Base-by-base conservation (phyloP, 257 asterid species). In the Nicotiana benthamiana region DNA sequence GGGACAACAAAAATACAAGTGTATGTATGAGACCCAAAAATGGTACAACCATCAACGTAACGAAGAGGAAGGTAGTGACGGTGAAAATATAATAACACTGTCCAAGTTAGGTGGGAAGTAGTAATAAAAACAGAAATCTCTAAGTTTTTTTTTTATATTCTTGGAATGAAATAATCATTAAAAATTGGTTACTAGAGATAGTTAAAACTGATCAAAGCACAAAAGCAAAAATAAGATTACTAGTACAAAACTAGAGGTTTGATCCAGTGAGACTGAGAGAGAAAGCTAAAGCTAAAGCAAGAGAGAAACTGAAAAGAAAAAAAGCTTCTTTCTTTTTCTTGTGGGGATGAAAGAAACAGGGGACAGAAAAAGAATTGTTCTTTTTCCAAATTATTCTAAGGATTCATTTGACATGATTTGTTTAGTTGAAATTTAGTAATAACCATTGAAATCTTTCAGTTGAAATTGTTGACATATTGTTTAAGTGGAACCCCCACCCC, bases 121-220 rank as follows among this genome's bases (percentile, higher is more conserved):
- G 22, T 18, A 15, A 27, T 74, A 66, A 77, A 36, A 43, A 70
- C 78, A 56, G 79, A 80, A 36, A 34, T 20, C n/a, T 36, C 24
- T 15, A 24, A 57, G 60, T 46, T 22, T 7, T 51, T 7, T 51
- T 48, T 40, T 48, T 22, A 6, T 46, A 77, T 84, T 80, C 87
- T 82, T 75, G 80, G 72, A 64, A 83, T 56, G 89, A 84, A 85
- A 89, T 80, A 85, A 84, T 60, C 83, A 81, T 87, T 24, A 16
- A n/a, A 79, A 52, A 80, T 30, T 9, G 81, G 48, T 75, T 75
- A 82, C n/a, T 59, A 81, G 79, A 84, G 84, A 79, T 30, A 79
- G 65, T 72, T 77, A 81, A 67, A 84, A 85, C 75, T 85, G 90
- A 86, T 87, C 88, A 83, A 81, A 48, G 80, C 77, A 27, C 80